Base-by-base conservation (phyloP, 2,329 filamentous ascomycete genomes). In the Botrytis squamosa region DNA sequence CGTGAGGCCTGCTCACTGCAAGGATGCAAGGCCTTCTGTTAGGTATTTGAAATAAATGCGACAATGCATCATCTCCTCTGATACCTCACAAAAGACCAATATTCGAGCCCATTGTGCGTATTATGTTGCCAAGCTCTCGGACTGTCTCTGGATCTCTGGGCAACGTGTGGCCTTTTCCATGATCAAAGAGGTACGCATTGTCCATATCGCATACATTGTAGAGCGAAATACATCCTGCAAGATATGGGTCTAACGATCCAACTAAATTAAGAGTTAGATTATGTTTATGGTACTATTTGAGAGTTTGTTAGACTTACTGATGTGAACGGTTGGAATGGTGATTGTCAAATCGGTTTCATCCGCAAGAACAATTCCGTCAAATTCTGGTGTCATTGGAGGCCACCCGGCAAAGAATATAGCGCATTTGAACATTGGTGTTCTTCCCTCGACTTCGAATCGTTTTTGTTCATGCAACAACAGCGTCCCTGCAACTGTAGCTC, bases 201-300 rank as follows among this genome's bases (percentile, higher is more conserved):
- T 91, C 88, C 2, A 85, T 85, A 69, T 91, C 87, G 75, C 89
- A 92, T n/a, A 90, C 85, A 75, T 89, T 89, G 82, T 88, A 91
- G 2, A 91, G 84, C 0, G 89, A 88, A 81, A 91, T 84, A 14
- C 88, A 88, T 0, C 89, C 89, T 57, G 89, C 84, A 5, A 90
- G 84, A 76, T 90, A 91, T 0, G 89, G 89, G 76, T 92, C 89
- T 71, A 85, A 80, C 9, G 86, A 88, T 20, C 87, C 87, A 70
- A 89, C 86, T 71, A 57, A n/a, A 55, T 66, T 74, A n/a, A 64
- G 20, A 33, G 57, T 81, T 33, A 82, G 76, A 44, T 38, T 20
- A 25, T 55, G 22, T 63, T 60, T n/a, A 44, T 57, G n/a, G 25
- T 4, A 5, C 22, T 36, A 25, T 10, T 62, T 25, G 49, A 33